Base-by-base conservation (phyloP, 768 basidiomycete genomes). In the Hygrocybe punicea region DNA sequence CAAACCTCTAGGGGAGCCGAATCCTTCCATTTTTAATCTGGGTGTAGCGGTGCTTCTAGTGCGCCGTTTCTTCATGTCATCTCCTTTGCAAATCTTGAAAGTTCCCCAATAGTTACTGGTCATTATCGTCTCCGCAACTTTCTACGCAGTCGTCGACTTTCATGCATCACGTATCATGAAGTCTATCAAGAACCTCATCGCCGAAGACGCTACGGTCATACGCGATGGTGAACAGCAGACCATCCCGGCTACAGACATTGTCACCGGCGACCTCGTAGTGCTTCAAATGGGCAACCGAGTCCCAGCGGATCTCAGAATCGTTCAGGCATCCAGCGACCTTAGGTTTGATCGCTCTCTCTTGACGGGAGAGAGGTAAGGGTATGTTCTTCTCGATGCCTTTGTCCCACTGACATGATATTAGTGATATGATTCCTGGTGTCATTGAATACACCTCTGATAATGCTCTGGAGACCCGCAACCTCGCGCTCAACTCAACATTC, bases 261-360 rank as follows among this genome's bases (percentile, higher is more conserved):
- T 87, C 25, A 83, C 80, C 60, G 86, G 86, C 19, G 86, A 87
- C 65, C 63, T 87, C 45, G 85, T 87, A 3, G 72, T 86, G 24
- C 61, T 87, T 48, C 83, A 84, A 49, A 79, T 76, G 49, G 86
- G 86, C 25, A 84, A 86, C 69, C 86, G 86, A 71, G 85, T 84
- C 3, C 86, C 86, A 0, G 86, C 86, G 9, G 86, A 87, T 66
- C 67, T 86, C 48, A 19, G 78, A 73, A 66, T 86, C 34, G 55
- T 86, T 13, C 83, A 84, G 62, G 76, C 81, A 3, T 67, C 84
- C 1, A 79, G 78, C 6, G 86, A 87, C 61, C 71, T 87, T 53
- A 86, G 85, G 66, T 79, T 87, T 50, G 86, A 87, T 69, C 86
- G 86, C 63, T 84, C 84, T 58, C 85, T 82, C 67, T 71, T 87